These are phyloP conservation scores for Mediolabrus comicus DNA, from an alignment of 108 stramenopile species.

Conservation along the genomic window DNA sequence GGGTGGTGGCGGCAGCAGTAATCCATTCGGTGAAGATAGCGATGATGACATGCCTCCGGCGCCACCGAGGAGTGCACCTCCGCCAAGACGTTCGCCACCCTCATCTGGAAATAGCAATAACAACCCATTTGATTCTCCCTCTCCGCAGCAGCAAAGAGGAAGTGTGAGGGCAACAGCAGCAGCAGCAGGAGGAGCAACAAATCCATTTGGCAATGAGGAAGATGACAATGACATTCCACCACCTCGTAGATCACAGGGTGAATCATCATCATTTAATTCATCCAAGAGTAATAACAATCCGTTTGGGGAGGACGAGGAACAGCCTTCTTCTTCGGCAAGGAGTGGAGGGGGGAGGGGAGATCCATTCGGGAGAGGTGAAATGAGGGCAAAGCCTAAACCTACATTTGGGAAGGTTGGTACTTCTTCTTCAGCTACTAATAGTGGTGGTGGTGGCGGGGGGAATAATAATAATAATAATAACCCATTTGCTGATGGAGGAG, in stretches of 20 bases:
- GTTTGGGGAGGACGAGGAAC: conserved; percentile 23
- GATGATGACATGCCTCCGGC: conserved; percentile 8
- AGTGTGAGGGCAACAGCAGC: neutral
- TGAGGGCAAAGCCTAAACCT: too few species aligned
- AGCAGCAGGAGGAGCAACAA: neutral
- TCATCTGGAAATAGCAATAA: neutral
- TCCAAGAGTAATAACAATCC: conserved; percentile 8
- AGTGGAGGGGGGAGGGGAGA: neutral
- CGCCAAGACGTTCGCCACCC: neutral
- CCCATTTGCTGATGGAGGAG: neutral
- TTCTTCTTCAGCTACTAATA: too few species aligned
- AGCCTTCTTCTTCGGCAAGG: neutral
- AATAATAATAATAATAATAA: neutral
- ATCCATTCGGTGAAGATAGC: conserved; percentile 19
- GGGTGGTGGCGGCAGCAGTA: neutral
- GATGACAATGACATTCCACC: conserved; percentile 7
- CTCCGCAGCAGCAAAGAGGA: neutral
- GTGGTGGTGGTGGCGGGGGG: too few species aligned
- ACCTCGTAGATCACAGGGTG: neutral
- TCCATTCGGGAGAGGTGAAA: too few species aligned
- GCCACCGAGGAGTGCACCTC: neutral
- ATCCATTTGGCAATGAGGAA: conserved; percentile 28
- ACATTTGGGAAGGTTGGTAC: neutral
- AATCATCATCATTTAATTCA: neutral
- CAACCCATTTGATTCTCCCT: conserved; percentile 12